A percentile compares a stretch with the other conserved stretches of the same genome.
These are phyloP conservation scores for Desmodesmus armatus DNA, from an alignment of 139 green algal species.

Conservation along the genomic window DNA sequence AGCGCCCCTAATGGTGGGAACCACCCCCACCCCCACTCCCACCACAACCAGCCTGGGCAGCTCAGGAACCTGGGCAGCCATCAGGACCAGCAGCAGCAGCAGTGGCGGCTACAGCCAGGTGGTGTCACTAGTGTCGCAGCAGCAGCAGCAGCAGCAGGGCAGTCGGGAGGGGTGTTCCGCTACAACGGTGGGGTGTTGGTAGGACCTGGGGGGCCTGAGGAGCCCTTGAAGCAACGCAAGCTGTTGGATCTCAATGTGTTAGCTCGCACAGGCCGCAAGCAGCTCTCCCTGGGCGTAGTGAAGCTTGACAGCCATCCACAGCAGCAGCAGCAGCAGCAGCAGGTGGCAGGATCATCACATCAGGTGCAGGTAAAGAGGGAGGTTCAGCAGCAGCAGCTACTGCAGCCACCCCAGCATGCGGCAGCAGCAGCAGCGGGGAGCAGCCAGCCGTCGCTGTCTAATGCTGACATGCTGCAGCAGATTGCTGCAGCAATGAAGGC, in stretches of 20 bases:
- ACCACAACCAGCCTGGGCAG: too few relatives aligned
- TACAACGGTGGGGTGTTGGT: not conserved
- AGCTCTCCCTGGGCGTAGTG: too few relatives aligned
- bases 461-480: not conserved
- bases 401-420: too few relatives aligned
- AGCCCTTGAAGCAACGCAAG: not conserved
- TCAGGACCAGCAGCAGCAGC: not conserved
- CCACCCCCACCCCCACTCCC: too few relatives aligned
- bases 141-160: conserved; percentile 16
- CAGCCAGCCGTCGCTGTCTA: too few relatives aligned
- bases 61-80: not conserved
- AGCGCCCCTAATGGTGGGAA: not conserved
- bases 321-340: not conserved
- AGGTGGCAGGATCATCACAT: not conserved
- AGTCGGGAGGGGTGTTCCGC: not conserved
- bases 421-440: too few relatives aligned
- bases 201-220: not conserved
- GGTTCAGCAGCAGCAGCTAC: not conserved
- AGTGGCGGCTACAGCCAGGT: too few relatives aligned
- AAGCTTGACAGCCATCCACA: not conserved
- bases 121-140: too few relatives aligned
- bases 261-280: too few relatives aligned
- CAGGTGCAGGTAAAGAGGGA: not conserved
- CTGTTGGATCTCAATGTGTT: too few relatives aligned
- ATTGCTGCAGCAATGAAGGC: not conserved